Percentiles rank a stretch among this genome's conserved stretches.
Conservation (phyloP, 2,329 filamentous ascomycete genomes). For the Chrysoporthe puriensis region DNA sequence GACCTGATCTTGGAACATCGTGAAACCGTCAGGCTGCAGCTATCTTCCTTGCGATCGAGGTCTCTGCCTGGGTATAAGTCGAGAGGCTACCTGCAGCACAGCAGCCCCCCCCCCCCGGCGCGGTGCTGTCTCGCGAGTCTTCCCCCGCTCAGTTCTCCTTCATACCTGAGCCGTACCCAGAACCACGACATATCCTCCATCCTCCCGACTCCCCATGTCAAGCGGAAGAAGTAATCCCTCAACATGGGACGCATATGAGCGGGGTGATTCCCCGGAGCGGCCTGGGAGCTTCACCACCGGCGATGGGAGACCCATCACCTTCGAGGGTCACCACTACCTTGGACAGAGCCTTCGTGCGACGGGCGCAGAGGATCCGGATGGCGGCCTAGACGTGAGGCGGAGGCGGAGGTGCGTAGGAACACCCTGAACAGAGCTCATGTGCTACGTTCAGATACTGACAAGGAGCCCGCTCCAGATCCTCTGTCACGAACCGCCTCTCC, state of each 20-base stretch:
- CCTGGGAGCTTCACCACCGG: conserved; percentile 46
- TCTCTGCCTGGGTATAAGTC: conserved; percentile 3
- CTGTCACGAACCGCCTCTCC: conserved; percentile 59
- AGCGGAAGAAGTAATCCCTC: conserved; percentile 40
- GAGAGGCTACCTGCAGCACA: background rate
- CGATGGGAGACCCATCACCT: conserved; percentile 46
- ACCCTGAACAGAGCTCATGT: conserved; percentile 30
- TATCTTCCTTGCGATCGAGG: conserved; percentile 2
- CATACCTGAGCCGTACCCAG: background rate
- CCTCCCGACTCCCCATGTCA: conserved; percentile 22
- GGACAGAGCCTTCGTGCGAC: conserved; percentile 42
- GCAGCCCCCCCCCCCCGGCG: background rate
- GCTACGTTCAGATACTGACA: conserved; percentile 2
- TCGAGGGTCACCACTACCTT: conserved; percentile 51
- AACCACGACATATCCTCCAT: background rate
- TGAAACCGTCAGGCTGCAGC: conserved; percentile 1
- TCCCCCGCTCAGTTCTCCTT: background rate
- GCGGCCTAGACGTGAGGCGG: conserved; percentile 35
- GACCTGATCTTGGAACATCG: conserved; percentile 5
- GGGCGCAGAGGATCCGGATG: conserved; percentile 37
- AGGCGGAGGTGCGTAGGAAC: conserved; percentile 43
- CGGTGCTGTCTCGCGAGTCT: background rate
- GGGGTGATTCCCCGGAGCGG: conserved; percentile 43
- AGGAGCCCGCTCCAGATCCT: conserved; percentile 50
- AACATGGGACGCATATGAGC: conserved; percentile 53